Percentiles rank a stretch among this genome's conserved stretches.
Evolutionary conservation across 441 rosid species (phyloP).

Genomic region (Brassica balearica): DNA sequence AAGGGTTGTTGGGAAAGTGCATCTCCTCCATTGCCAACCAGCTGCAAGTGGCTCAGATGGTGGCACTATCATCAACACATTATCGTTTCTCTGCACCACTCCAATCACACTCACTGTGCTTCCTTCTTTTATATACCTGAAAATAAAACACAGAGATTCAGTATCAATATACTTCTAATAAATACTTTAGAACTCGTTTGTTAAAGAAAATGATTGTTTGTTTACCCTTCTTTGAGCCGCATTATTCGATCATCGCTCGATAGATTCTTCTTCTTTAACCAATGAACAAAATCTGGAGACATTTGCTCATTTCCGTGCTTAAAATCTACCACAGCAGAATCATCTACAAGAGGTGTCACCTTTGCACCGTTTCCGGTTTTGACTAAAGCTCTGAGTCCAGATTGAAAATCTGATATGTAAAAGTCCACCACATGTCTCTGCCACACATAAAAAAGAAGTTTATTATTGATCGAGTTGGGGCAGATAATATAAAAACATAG

Average conservation of each 20-base stretch:
- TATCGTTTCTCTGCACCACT: conserved; percentile 96
- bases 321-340: conserved; percentile 52
- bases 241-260: conserved; percentile 68
- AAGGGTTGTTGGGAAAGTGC: conserved; percentile 86
- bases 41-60: conserved; percentile 87
- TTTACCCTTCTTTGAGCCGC: conserved; percentile 68
- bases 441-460: conserved; percentile 2
- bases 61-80: conserved; percentile 96
- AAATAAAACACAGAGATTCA: conserved; percentile 20
- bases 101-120: conserved; percentile 99
- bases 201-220: conserved; percentile 23
- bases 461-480: too few species aligned
- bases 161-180: too few species aligned
- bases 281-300: conserved; percentile 63
- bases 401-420: conserved; percentile 98
- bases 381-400: conserved; percentile 83
- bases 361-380: conserved; percentile 67
- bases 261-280: conserved; percentile 63
- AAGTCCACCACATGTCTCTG: conserved; percentile 99
- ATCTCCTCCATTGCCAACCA: conserved; percentile 90
- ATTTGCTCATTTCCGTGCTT: conserved; percentile 57
- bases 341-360: conserved; percentile 64
- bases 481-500: background rate
- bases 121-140: conserved; percentile 96
- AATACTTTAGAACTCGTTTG: background rate